A percentile compares a stretch with the other conserved stretches of the same genome.
These are phyloP conservation scores for Phaeosphaeria sp. DNA, from an alignment of 2,329 filamentous ascomycete species.

Conservation along the genomic window DNA sequence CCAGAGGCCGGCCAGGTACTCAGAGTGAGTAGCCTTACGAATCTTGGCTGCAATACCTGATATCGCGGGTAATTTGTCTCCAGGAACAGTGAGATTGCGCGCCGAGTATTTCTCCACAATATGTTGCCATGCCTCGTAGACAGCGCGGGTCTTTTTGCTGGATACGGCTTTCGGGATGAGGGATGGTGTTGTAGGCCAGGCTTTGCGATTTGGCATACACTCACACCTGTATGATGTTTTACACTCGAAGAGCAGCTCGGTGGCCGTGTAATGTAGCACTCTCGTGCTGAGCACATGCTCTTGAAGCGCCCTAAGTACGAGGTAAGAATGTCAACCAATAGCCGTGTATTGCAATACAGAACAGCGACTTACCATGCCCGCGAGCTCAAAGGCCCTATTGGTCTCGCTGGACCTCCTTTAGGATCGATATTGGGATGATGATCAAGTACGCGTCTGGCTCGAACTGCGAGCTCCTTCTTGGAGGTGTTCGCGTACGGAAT, in stretches of 20 bases:
- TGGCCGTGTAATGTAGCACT: constrained; percentile 41
- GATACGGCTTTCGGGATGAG: constrained; percentile 41
- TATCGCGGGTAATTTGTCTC: constrained; percentile 42
- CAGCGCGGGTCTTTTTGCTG: constrained; percentile 22
- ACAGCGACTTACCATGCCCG: constrained; percentile 26
- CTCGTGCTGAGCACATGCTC: constrained; percentile 43
- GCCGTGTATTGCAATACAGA: neutral
- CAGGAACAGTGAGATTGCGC: constrained; percentile 33
- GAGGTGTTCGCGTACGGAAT: constrained; percentile 34
- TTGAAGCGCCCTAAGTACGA: constrained; percentile 30
- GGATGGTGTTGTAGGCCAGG: constrained; percentile 36
- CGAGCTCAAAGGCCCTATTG: constrained; percentile 30
- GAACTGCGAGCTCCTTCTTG: constrained; percentile 29
- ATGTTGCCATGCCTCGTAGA: constrained; percentile 42
- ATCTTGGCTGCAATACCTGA: constrained; percentile 45
- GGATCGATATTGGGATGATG: constrained; percentile 35
- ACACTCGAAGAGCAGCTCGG: constrained; percentile 45
- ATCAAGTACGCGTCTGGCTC: constrained; percentile 32
- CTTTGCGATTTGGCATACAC: constrained; percentile 35
- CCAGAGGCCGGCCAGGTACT: constrained; percentile 45
- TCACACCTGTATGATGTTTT: constrained; percentile 42
- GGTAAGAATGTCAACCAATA: neutral
- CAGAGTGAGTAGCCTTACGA: constrained; percentile 32
- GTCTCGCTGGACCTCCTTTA: constrained; percentile 29
- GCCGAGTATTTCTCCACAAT: constrained; percentile 39